phyloP scores from a whole-genome alignment of 352 stramenopile genomes.

The Elongisporangium undulatum region DNA sequence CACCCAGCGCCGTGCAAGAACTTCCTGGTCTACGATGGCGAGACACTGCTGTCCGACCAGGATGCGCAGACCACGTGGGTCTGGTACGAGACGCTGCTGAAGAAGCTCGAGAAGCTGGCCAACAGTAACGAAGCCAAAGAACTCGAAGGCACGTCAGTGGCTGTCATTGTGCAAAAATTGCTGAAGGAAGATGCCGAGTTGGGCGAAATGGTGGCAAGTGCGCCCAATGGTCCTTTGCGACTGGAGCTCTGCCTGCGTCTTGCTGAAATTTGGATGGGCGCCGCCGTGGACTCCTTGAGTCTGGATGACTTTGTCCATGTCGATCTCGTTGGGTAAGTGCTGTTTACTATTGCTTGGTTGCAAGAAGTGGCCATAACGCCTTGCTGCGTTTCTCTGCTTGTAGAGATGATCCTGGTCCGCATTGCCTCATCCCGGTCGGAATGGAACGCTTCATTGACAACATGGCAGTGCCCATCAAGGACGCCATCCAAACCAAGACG shows the following conservation, averaged over 20 bases:
- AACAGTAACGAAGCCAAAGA: slow-evolving; percentile 10
- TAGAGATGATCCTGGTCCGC: too few relatives aligned
- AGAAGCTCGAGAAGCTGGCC: slow-evolving; percentile 31
- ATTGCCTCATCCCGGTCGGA: slow-evolving; percentile 36
- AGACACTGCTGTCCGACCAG: slow-evolving; percentile 16
- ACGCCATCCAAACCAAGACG: slow-evolving; percentile 17
- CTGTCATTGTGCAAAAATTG: slow-evolving; percentile 30
- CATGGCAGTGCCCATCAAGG: slow-evolving; percentile 18
- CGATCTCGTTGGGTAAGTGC: slow-evolving; percentile 20
- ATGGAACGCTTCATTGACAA: slow-evolving; percentile 38
- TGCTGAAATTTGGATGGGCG: slow-evolving; percentile 52
- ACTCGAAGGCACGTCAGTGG: slow-evolving; percentile 19
- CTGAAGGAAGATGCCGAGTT: slow-evolving; percentile 16
- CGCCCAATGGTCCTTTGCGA: slow-evolving; percentile 17
- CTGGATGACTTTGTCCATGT: slow-evolving; percentile 23
- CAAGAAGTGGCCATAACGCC: too few relatives aligned
- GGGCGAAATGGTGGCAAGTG: slow-evolving; percentile 7
- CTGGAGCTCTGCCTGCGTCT: slow-evolving; percentile 37
- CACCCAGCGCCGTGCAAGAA: slow-evolving; percentile 36
- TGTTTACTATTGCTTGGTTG: background rate
- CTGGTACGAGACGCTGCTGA: slow-evolving; percentile 40
- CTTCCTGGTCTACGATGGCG: slow-evolving; percentile 39
- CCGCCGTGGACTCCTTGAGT: slow-evolving; percentile 23
- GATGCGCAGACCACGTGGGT: slow-evolving; percentile 34
- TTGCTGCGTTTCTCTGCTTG: too few relatives aligned